phyloP scores from a whole-genome alignment of 31 red algal genomes.

The Porphyra umbilicalis region DNA sequence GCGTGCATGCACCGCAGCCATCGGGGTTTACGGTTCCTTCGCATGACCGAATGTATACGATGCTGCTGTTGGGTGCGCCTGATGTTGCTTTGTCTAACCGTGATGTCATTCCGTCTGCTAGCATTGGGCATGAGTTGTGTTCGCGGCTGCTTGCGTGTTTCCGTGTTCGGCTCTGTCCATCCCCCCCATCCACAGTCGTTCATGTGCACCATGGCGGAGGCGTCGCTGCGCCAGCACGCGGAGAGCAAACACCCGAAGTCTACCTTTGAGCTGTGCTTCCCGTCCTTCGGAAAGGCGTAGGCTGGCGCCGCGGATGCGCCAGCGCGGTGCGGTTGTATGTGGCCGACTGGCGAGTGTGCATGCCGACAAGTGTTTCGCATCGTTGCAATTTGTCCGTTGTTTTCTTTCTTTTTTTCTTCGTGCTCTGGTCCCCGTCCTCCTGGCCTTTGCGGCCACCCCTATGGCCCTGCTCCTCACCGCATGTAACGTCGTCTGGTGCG shows the following conservation, averaged over 20 bases:
- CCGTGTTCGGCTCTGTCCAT: neutral
- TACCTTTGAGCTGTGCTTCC: conserved; percentile 36
- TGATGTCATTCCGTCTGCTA: too few relatives aligned
- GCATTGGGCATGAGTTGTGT: too few relatives aligned
- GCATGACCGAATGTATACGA: too few relatives aligned
- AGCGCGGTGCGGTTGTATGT: too few relatives aligned
- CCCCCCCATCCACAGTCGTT: conserved; percentile 13
- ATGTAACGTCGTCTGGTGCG: too few relatives aligned
- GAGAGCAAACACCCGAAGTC: conserved; percentile 63
- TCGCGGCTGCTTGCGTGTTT: neutral
- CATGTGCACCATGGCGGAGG: conserved; percentile 64
- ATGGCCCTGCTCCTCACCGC: too few relatives aligned
- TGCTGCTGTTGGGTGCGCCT: too few relatives aligned
- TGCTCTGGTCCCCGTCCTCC: too few relatives aligned
- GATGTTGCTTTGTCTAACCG: too few relatives aligned
- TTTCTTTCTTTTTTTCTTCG: neutral
- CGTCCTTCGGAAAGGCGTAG: neutral
- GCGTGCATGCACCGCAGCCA: too few relatives aligned
- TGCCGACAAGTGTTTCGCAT: neutral
- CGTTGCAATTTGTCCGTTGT: neutral
- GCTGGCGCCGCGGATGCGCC: neutral
- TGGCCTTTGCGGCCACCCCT: too few relatives aligned
- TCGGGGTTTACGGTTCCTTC: too few relatives aligned
- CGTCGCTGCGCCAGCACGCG: conserved; percentile 51
- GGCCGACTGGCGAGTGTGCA: neutral